Evolutionary conservation across 164 flowering plant species (phyloP), one percentile per base, ranked within the genome.

Genomic region (Annona squamosa): DNA sequence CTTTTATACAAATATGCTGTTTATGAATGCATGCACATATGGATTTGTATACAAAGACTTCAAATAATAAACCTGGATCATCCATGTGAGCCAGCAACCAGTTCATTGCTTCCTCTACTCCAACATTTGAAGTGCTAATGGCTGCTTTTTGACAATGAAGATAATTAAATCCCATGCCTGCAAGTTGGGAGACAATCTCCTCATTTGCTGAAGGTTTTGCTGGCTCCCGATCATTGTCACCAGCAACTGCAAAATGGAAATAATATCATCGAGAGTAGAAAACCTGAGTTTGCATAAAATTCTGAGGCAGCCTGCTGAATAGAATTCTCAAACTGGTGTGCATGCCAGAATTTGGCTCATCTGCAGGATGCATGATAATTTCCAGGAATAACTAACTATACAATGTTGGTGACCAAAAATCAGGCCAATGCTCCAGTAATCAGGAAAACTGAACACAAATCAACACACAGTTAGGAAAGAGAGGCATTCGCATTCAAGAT

Each of bases 71-170:
- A 95, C 99, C 99, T 79, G 97, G 87, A 87, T 96, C 99, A 73
- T 91, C 91, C 97, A 91, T 89, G 87, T 96, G 99, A 77, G 91
- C 83, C 68, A 96, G 94, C 74, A 96, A 81, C 99, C 99, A 96
- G 77, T 88, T 91, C 99, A 93, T 96, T 59, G 99, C 99, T 84
- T 88, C 99, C 79, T 93, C 97, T 41, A 93, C 89, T 69, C 99
- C 99, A 69, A 77, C 77, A 85, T 93, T 93, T 69, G 85, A 85
- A 65, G 97, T 92, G 79, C 82, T 89, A 69, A 93, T 88, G 3
- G 97, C 98, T 78, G 98, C 99, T 79, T 96, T 96, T 83, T 90
- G 82, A 76, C 99, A 93, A 63, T 86, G 97, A 71, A 88, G 87
- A 76, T 83, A 79, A 75, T 78, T 83, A 80, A 96, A 96, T 5